Evolutionary conservation across 805 yeast species (phyloP), one percentile per base, ranked within the genome.

Genomic region (Groenewaldozyma tartarivorans): DNA sequence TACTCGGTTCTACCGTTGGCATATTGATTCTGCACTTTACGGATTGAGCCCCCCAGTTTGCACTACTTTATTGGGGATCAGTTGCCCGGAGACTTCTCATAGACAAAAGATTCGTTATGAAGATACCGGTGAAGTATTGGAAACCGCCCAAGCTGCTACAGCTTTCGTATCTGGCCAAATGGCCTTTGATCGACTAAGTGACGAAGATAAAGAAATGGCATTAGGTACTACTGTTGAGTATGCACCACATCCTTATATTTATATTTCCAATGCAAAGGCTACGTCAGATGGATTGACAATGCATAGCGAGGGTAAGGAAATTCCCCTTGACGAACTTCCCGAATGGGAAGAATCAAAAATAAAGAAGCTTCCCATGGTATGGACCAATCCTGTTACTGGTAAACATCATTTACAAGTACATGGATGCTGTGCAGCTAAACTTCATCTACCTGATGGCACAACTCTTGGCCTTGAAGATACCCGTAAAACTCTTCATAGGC

Each of bases 241-340:
- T 58, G 94, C 95, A 15, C 95, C 95, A 31, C 95, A 86, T 59
- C 95, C 95, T 33, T 86, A 85, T 62, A 86, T 86, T 44, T 84
- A 72, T 61, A 86, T 86, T 47, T 75, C 85, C 4, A 76, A 81
- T 11, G 85, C 94, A 29, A 74, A 68, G 44, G 95, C 95, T 32
- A 81, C 92, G 6, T 72, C 79, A 26, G 94, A 85, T 59, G 95
- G 95, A 4, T 69, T 86, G 45, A 81, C 94, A 2, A 86, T 86
- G 79, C 84, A 75, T 15, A 72, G 80, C 35, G 95, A 86, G 53
- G 81, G 80, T 33, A 77, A 79, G 57, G 95, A 86, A 57, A 59
- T 67, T 42, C 60, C 76, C 2, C 61, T 84, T 17, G 79, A 77
- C 48, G 69, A 81, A 48, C 69, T 86, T 42, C 95, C 95, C 17